phyloP scores from a whole-genome alignment of 2,329 filamentous ascomycete genomes.

The Aciculosporium take region DNA sequence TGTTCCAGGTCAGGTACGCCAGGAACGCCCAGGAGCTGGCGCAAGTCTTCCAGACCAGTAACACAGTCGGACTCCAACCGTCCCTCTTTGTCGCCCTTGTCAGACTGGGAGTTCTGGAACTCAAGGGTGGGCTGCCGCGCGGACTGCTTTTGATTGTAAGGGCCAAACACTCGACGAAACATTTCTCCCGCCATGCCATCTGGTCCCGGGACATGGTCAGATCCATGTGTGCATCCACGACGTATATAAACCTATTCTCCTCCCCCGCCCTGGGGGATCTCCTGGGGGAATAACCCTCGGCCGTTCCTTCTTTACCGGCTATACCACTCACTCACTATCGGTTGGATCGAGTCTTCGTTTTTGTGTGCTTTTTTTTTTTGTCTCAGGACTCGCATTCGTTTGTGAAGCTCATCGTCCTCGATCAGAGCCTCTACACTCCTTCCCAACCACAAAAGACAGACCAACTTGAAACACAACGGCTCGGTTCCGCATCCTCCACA shows the following conservation, averaged over 20 bases:
- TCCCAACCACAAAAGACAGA: background rate
- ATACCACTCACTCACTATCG: background rate
- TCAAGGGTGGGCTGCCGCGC: background rate
- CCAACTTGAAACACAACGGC: background rate
- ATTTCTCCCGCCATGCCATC: too few relatives aligned
- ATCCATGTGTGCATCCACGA: too few relatives aligned
- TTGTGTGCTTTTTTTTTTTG: constrained; percentile 4
- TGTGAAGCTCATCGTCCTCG: constrained; percentile 10
- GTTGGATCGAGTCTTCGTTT: too few relatives aligned
- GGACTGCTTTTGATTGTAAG: too few relatives aligned
- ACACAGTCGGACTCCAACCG: too few relatives aligned
- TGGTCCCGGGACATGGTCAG: background rate
- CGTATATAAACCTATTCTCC: constrained; percentile 6
- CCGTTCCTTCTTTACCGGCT: background rate
- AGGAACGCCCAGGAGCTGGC: background rate
- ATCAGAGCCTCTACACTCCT: constrained; percentile 4
- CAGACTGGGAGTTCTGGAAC: background rate
- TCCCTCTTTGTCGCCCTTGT: background rate
- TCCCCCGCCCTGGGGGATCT: background rate
- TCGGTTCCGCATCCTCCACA: background rate
- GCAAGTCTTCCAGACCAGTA: background rate
- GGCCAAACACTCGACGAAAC: background rate
- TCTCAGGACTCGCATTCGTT: constrained; percentile 14
- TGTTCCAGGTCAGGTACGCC: background rate
- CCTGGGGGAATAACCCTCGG: rapidly evolving